Evolutionary conservation across 768 basidiomycete species (phyloP), one percentile per base, ranked within the genome.

Genomic region (Phaeotremella fagi): DNA sequence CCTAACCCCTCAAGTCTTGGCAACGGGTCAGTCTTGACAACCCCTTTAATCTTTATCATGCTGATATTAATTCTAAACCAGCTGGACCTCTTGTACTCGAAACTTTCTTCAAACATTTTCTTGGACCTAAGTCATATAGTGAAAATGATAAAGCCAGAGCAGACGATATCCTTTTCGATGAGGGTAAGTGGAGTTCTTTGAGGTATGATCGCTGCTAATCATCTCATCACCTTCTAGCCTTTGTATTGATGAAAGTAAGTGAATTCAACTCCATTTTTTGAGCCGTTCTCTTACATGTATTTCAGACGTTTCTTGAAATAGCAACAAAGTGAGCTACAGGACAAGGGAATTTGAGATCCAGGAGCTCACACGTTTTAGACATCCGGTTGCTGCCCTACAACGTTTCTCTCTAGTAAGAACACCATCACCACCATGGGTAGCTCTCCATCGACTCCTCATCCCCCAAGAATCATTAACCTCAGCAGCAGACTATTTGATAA

Each of bases 91-190:
- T 74, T 23, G 50, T 74, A 35, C 61, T 74, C 33, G 70, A 70
- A 45, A 88, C 86, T 0, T 79, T 90, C n/a, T 79, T 90, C 66
- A 86, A 85, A 70, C 89, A 91, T 69, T 92, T 89, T 72, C 81
- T 91, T 44, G 84, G 85, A 38, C 80, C 83, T 14, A 70, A 66
- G 45, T 48, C 54, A 24, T 54, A 63, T 5, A 59, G 63, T 9
- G 73, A 76, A 33, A 73, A 73, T 27, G 75, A 77, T 29, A 77
- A 79, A 29, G 80, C 81, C 4, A 80, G 83, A 63, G 84, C 88
- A 23, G 66, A 68, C 9, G 86, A 90, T 68, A 75, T 91, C 24
- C 74, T 91, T 52, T 91, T 88, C 64, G 85, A 90, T 56, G 82
- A 87, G 64, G 85, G 59, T 66, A 79, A 56, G 29, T 47, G 9